These are phyloP conservation scores for Nowakowskiella sp. DNA, from an alignment of 192 early-diverging fungal species.

Conservation along the genomic window DNA sequence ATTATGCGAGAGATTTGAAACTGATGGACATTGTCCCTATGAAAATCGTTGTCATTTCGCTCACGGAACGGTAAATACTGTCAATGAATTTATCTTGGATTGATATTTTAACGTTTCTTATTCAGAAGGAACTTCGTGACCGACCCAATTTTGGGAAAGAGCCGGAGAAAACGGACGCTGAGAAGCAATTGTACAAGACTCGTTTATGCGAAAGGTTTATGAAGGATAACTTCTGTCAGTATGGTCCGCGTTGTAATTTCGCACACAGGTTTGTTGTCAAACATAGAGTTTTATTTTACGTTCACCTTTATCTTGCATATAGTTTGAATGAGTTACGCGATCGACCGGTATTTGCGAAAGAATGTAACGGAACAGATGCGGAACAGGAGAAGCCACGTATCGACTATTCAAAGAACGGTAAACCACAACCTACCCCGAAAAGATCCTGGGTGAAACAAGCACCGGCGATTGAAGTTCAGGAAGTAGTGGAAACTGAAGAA, in stretches of 20 bases:
- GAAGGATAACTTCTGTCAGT: constrained; percentile 69
- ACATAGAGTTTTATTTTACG: background rate
- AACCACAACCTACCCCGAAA: too few species aligned
- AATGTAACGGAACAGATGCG: background rate
- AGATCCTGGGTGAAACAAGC: too few species aligned
- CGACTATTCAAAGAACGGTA: too few species aligned
- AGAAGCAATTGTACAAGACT: constrained; percentile 75
- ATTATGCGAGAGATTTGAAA: constrained; percentile 76
- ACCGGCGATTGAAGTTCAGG: too few species aligned
- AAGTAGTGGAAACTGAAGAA: too few species aligned
- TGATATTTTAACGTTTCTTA: background rate
- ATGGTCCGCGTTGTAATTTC: constrained; percentile 81
- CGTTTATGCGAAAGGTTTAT: constrained; percentile 73
- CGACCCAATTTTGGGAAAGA: constrained; percentile 30
- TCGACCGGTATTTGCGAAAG: constrained; percentile 21
- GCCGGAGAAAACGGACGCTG: constrained; percentile 20
- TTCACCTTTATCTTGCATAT: constrained; percentile 63
- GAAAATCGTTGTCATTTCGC: constrained; percentile 66
- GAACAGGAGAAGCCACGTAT: constrained; percentile 6
- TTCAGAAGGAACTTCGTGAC: constrained; percentile 47
- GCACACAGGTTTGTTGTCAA: constrained; percentile 35
- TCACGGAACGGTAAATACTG: constrained; percentile 42
- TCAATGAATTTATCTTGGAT: background rate
- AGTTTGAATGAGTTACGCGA: constrained; percentile 35
- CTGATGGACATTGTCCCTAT: constrained; percentile 66